Evolutionary conservation across 805 yeast genomes (phyloP), one percentile per base, ranked within the genome.

Genomic region (Wickerhamomyces subpelliculosus): DNA sequence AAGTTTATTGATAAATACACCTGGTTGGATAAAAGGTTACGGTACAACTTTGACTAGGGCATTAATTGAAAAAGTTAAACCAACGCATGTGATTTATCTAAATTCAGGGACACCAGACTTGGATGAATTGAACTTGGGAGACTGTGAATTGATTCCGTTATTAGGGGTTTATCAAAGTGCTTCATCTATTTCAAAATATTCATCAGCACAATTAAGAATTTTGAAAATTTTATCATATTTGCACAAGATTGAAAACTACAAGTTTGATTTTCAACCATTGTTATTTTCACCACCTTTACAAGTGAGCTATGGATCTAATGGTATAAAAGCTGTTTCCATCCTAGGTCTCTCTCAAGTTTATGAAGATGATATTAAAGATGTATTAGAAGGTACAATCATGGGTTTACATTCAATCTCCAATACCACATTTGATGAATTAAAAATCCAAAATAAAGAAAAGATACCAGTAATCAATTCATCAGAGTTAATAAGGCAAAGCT

Each of bases 21-120:
- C 96, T 0, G 96, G 96, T 0, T 88, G 96, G 96, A 73, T 87
- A 23, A 84, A 84, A 57, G 97, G 96, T 0, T 78, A 76, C 44
- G 97, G 97, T 0, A 66, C 80, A 13, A 80, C 77, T 34, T 60
- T 88, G 8, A 64, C 84, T n/a, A 64, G 59, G 13, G 61, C 67
- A 21, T 59, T 36, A 12, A 63, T 78, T 2, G 42, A 49, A 1
- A 41, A 56, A 9, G 56, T 73, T 2, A 58, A 65, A 20, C 85
- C 94, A 0, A 71, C 80, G 0, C 68, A 73, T 43, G 54, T 84
- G 19, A 56, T 84, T 0, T 70, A 78, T 39, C 51, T 88, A 39
- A 73, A 77, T 24, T 55, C 68, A n/a, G 64, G 60, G 7, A 41
- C 42, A 11, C 32, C 38, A 6, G 51, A 48, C 9, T 33, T 57